phyloP scores from a whole-genome alignment of 139 green algal genomes.

The Picochlorum sp. region DNA sequence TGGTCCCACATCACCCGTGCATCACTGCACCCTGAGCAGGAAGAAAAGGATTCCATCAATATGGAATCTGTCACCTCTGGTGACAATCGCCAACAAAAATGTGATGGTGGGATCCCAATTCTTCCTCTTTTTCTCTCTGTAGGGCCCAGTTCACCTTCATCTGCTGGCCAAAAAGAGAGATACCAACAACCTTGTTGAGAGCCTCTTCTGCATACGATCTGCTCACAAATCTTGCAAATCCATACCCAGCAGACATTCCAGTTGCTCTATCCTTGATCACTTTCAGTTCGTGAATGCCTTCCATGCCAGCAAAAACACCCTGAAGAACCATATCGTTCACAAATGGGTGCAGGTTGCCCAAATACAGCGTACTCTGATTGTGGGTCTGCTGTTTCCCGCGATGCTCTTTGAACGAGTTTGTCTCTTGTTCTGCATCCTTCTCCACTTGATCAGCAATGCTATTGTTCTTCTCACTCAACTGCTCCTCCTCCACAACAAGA shows the following conservation, averaged over 20 bases:
- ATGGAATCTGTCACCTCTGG: conserved; percentile 38
- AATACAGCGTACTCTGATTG: conserved; percentile 23
- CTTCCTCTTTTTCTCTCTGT: conserved; percentile 52
- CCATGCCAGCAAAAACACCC: conserved; percentile 31
- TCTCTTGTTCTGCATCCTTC: not conserved
- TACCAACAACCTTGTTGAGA: conserved; percentile 26
- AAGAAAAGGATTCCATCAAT: conserved; percentile 24
- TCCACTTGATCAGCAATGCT: not conserved
- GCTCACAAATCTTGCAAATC: conserved; percentile 56
- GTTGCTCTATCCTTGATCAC: conserved; percentile 50
- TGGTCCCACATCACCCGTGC: conserved; percentile 73
- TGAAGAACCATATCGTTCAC: conserved; percentile 46
- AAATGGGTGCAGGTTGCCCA: conserved; percentile 62
- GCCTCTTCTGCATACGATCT: conserved; percentile 8
- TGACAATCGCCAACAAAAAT: conserved; percentile 69
- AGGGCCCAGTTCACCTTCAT: conserved; percentile 71
- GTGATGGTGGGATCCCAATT: conserved; percentile 48
- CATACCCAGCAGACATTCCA: conserved; percentile 49
- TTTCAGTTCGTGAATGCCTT: conserved; percentile 29
- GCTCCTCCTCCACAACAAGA: too few relatives aligned
- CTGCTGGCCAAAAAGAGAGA: conserved; percentile 47
- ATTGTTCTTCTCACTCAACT: too few relatives aligned
- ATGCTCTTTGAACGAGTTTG: too few relatives aligned
- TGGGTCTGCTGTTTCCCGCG: not conserved
- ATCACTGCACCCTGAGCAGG: conserved; percentile 40